These are phyloP conservation scores for Biscutella laevigata DNA, from an alignment of 441 rosid genomes.

Conservation along the genomic window DNA sequence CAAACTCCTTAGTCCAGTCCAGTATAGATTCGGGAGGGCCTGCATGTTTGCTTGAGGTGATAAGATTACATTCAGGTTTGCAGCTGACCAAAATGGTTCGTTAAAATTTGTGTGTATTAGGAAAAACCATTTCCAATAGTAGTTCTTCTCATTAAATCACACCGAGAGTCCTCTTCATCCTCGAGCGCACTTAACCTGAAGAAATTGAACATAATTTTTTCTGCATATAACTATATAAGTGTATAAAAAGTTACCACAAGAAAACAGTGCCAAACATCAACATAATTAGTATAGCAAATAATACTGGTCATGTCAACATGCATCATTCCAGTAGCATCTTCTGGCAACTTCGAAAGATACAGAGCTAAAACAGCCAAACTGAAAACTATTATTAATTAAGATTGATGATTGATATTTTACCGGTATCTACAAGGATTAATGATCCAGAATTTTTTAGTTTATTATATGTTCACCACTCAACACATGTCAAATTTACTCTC, in stretches of 20 bases:
- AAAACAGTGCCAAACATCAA: slow-evolving; percentile 3
- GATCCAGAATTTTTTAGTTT: neutral
- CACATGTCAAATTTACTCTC: neutral
- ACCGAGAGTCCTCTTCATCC: slow-evolving; percentile 68
- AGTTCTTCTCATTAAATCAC: slow-evolving; percentile 61
- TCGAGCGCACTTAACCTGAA: slow-evolving; percentile 81
- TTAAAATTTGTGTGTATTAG: slow-evolving; percentile 6
- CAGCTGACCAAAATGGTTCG: slow-evolving; percentile 19
- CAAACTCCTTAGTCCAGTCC: slow-evolving; percentile 92
- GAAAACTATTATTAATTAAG: neutral
- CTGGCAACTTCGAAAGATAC: neutral
- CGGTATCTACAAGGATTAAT: neutral
- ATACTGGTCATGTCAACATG: neutral
- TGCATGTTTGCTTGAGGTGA: slow-evolving; percentile 29
- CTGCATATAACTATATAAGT: neutral
- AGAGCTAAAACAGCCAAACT: neutral
- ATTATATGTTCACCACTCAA: neutral
- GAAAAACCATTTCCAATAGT: slow-evolving; percentile 91
- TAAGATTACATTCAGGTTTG: slow-evolving; percentile 24
- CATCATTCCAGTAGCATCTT: slow-evolving; percentile 1
- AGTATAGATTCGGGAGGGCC: slow-evolving; percentile 80
- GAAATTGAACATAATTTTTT: slow-evolving; percentile 12
- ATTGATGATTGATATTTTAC: neutral
- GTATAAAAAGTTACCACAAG: neutral
- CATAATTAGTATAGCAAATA: neutral